Evolutionary conservation across 495 filamentous ascomycete genomes (phyloP).

Genomic region (Daldinia concentrica): DNA sequence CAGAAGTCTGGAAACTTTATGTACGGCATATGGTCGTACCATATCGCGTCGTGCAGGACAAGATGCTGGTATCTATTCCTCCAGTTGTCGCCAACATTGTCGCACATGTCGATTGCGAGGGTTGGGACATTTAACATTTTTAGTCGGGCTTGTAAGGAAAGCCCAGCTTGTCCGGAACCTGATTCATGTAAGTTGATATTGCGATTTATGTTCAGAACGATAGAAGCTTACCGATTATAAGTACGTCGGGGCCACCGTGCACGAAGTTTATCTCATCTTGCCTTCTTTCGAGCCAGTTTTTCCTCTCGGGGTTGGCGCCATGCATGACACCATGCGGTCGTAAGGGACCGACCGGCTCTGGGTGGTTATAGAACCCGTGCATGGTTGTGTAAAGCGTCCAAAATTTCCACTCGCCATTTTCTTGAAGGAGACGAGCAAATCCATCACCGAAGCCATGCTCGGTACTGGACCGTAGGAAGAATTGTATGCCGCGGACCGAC

Average conservation of each 20-base stretch:
- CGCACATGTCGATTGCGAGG: conserved; percentile 73
- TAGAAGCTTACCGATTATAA: conserved; percentile 68
- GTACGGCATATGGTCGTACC: conserved; percentile 81
- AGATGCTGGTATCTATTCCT: conserved; percentile 69
- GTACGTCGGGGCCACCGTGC: conserved; percentile 66
- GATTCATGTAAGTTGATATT: conserved; percentile 15
- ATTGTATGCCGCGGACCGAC: conserved; percentile 59
- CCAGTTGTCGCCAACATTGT: conserved; percentile 80
- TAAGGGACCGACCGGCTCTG: conserved; percentile 61
- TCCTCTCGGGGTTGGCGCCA: conserved; percentile 54
- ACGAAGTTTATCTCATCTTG: conserved; percentile 64
- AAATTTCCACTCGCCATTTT: conserved; percentile 66
- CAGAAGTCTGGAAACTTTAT: conserved; percentile 72
- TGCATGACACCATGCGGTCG: conserved; percentile 63
- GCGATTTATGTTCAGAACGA: background rate
- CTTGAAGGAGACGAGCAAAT: conserved; percentile 63
- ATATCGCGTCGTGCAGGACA: conserved; percentile 80
- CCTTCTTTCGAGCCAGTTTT: conserved; percentile 74
- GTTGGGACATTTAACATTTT: conserved; percentile 73
- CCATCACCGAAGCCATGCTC: conserved; percentile 66
- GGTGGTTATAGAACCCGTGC: conserved; percentile 58
- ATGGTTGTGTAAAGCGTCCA: conserved; percentile 71
- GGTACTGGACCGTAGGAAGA: conserved; percentile 63
- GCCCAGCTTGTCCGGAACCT: conserved; percentile 67
- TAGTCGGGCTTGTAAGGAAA: conserved; percentile 73